Evolutionary conservation across 2,329 filamentous ascomycete species (phyloP), one percentile per base, ranked within the genome.

Genomic region (Microdochium trichocladiopsis): DNA sequence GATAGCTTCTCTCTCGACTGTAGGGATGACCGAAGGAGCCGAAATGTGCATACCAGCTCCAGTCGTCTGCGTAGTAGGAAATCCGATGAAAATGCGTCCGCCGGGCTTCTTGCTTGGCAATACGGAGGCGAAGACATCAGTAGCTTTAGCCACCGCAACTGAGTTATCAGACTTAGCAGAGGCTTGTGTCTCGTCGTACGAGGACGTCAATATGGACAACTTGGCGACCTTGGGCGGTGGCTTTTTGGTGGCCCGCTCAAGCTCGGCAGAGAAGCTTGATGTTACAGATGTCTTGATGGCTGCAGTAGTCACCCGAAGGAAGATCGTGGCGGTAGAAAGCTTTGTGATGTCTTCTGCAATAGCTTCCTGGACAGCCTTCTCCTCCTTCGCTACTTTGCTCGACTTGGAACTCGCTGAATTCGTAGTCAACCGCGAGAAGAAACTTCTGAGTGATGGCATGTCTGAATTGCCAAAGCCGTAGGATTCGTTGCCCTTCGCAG

Each of bases 181-280:
- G 2, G 85, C 83, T 51, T 84, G 73, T 1, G 83, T 79, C 61
- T 94, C 90, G 60, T 95, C 90, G 64, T 93, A 95, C 0, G 93
- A 95, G 18, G 93, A 91, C 1, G 92, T 96, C 49, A 99, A 71
- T 31, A 97, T 88, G 6, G 93, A 87, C 24, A 99, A 80, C 50
- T 84, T 89, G 0, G 94, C 95, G 11, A 80, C 80, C 65, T 90
- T 96, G 1, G 94, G 94, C 1, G 95, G 94, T 2, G 92, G 90
- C 64, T 99, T 99, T 71, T 97, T 96, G 1, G 95, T 99, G 16
- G 95, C 94, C 55, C 95, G 83, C 71, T 97, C 91, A 11, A 99
- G 80, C 66, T 99, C 95, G 1, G 85, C 79, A 2, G 90, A 84
- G 61, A 97, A 90, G 37, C 77, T 82, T 25, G 80, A 72, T 21